Evolutionary conservation across 768 basidiomycete genomes (phyloP).

Genomic region (Amyloporia xantha): DNA sequence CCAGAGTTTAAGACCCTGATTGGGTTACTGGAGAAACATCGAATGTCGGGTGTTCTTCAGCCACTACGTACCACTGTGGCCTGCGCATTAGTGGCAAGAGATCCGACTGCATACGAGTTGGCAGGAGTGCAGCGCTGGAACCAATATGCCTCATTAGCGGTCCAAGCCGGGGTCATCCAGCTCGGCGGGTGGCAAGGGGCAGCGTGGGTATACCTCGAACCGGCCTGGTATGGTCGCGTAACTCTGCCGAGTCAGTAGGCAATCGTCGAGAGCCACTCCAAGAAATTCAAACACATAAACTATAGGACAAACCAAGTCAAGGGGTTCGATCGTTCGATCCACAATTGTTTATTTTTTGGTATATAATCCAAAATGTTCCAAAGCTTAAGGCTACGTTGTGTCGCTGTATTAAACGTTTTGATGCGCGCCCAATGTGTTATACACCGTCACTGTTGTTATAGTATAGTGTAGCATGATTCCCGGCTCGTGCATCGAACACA

Average conservation of each 20-base stretch:
- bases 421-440: too few species aligned
- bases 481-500: neutral
- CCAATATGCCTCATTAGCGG: constrained; percentile 12
- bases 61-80: constrained; percentile 7
- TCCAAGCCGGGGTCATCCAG: constrained; percentile 8
- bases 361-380: too few species aligned
- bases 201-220: constrained; percentile 3
- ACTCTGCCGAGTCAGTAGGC: too few species aligned
- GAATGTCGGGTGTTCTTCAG: neutral
- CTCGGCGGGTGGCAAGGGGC: constrained; percentile 6
- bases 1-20: neutral
- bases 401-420: too few species aligned
- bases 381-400: too few species aligned
- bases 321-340: too few species aligned
- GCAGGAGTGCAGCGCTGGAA: constrained; percentile 10
- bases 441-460: neutral
- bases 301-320: too few species aligned
- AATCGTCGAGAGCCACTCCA: too few species aligned
- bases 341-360: too few species aligned
- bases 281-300: too few species aligned
- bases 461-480: neutral
- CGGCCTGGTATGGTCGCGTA: too few species aligned
- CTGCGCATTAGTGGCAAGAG: neutral
- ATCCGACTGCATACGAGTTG: constrained; percentile 5
- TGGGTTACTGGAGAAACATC: constrained; percentile 3